phyloP scores from a whole-genome alignment of 2,329 filamentous ascomycete genomes.

The Thelonectria rubi region DNA sequence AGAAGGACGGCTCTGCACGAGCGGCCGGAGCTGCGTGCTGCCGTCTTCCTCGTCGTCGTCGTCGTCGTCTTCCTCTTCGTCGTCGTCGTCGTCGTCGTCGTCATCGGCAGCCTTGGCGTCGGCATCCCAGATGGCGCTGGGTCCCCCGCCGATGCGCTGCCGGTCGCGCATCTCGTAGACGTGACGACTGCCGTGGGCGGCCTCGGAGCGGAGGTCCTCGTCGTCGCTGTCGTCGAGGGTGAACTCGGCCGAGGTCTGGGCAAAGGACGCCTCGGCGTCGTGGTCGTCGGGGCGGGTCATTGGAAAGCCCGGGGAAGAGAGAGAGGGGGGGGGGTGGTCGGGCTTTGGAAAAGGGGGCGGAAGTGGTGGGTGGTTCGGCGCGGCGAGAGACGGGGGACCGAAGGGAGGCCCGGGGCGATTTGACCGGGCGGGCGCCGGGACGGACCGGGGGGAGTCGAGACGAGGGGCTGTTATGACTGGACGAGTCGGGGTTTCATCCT shows the following conservation, averaged over 20 bases:
- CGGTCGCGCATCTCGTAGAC: constrained; percentile 46
- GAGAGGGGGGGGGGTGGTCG: too few relatives aligned
- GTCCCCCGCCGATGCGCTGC: constrained; percentile 18
- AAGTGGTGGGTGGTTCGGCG: neutral
- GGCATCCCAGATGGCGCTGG: constrained; percentile 32
- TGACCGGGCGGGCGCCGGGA: too few relatives aligned
- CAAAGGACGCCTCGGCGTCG: constrained; percentile 47
- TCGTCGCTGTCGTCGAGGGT: constrained; percentile 49
- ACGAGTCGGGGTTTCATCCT: constrained; percentile 9
- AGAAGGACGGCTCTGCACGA: constrained; percentile 25
- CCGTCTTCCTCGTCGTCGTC: constrained; percentile 8
- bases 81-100: constrained; percentile 10
- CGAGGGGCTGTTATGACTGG: neutral
- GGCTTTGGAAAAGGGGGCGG: constrained; percentile 8
- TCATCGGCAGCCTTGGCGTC: constrained; percentile 23
- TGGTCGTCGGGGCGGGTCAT: constrained; percentile 35
- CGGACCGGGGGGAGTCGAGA: neutral
- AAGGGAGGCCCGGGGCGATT: neutral
- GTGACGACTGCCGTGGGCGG: constrained; percentile 42
- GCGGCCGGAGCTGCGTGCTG: constrained; percentile 28
- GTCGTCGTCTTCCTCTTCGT: neutral
- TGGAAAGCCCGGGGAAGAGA: too few relatives aligned
- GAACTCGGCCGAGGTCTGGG: constrained; percentile 51
- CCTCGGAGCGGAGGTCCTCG: constrained; percentile 46
- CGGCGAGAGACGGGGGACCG: neutral